These are phyloP conservation scores for Ceratorhiza oryzae-sativae DNA, from an alignment of 1,284 basidiomycete species.

Conservation along the genomic window DNA sequence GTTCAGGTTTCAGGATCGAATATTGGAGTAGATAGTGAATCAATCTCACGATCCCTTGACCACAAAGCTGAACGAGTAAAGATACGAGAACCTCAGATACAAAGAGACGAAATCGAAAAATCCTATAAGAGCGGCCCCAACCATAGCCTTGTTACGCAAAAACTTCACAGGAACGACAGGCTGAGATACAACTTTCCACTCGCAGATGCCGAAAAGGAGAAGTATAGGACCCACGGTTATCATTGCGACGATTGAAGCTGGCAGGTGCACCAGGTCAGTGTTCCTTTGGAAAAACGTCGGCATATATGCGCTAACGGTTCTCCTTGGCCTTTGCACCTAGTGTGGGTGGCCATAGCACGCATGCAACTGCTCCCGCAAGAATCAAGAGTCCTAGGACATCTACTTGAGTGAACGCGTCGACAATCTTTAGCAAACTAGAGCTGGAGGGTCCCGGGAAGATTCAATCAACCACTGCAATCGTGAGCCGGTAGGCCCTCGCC, in stretches of 20 bases:
- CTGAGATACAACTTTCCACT: slow-evolving; percentile 57
- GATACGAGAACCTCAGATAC: slow-evolving; percentile 66
- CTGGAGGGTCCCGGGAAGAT: slow-evolving; percentile 34
- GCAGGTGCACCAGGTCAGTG: not conserved
- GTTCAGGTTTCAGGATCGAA: slow-evolving; percentile 49
- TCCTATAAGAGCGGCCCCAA: slow-evolving; percentile 68
- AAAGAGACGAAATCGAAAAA: slow-evolving; percentile 76
- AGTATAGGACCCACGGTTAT: slow-evolving; percentile 59
- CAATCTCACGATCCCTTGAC: slow-evolving; percentile 62
- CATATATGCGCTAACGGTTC: slow-evolving; percentile 51
- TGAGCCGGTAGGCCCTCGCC: not conserved
- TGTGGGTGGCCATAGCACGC: slow-evolving; percentile 74
- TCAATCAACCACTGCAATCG: slow-evolving; percentile 59
- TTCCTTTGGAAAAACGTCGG: not conserved
- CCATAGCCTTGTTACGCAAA: slow-evolving; percentile 63
- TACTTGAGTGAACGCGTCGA: slow-evolving; percentile 57
- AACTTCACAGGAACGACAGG: slow-evolving; percentile 66
- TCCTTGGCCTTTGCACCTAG: slow-evolving; percentile 57
- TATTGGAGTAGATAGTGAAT: slow-evolving; percentile 54
- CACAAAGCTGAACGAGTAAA: slow-evolving; percentile 67
- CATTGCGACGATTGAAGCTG: slow-evolving; percentile 66
- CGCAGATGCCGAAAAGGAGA: slow-evolving; percentile 57
- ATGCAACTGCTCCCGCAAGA: slow-evolving; percentile 64
- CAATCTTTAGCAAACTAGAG: slow-evolving; percentile 45
- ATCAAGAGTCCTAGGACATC: slow-evolving; percentile 73